Evolutionary conservation across 2,329 filamentous ascomycete genomes (phyloP), one percentile per base, ranked within the genome.

Genomic region (Dothideomycetes sp.): DNA sequence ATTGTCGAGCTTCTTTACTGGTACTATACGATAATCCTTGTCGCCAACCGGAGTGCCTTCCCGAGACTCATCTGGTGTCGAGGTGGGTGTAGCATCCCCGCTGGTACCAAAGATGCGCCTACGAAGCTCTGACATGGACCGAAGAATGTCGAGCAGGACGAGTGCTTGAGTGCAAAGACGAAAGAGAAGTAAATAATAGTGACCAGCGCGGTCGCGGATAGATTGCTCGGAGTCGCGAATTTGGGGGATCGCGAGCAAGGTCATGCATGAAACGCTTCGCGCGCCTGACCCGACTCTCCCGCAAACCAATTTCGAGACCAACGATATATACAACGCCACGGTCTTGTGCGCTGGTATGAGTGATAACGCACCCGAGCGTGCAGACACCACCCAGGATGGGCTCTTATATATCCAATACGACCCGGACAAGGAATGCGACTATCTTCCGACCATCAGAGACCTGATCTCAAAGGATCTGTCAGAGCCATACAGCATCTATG

Each of bases 401-500:
- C 54, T 60, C 3, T 37, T 31, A 5, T 47, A 47, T 29, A 47
- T 47, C 14, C 45, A 47, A 29, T 82, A 81, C 56, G 68, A 76
- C 45, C 59, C 61, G 40, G 57, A 67, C 36, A 73, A 75, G 48
- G 78, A 81, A 55, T 69, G 72, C 38, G 63, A 67, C 41, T 79
- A 91, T 57, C 77, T 98, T 31, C 79, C 87, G 27, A 79, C 86
- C 31, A 95, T 98, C 61, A 80, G 89, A 40, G 80, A 88, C 42
- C 67, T 98, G 56, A 98, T 98, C 54, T 91, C 88, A 33, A 94
- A 89, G 54, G 91, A 96, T 58, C 73, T 98, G 36, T 96, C 89
- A 51, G 91, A 98, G 61, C 91, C 91, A 2, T 98, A 98, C 61
- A 96, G 89, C 64, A 96, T 98, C 58, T 98, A 98, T 66, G 91